Percentiles rank a stretch among this genome's conserved stretches.
Conservation (phyloP, 2,329 filamentous ascomycete species). For the Diaporthe australafricana region DNA sequence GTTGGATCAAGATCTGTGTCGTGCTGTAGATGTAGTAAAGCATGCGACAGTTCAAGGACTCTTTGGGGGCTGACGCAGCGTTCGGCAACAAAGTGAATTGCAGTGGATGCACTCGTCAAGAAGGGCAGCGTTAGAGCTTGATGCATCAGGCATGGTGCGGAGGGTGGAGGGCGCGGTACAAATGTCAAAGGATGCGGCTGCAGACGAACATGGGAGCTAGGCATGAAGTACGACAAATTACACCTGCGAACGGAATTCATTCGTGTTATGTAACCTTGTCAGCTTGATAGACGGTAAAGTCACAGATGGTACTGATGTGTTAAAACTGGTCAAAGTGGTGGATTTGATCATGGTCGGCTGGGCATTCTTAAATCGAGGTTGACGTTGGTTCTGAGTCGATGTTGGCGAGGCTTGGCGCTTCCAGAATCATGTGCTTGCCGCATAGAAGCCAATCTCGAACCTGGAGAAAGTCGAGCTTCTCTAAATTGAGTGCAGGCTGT, state of each 20-base stretch:
- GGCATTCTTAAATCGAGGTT: not conserved
- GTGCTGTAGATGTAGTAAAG: no score
- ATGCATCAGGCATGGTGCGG: no score
- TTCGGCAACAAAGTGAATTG: no score
- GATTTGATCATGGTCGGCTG: not conserved
- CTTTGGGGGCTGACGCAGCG: no score
- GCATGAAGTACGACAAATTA: not conserved
- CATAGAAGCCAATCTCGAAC: not conserved
- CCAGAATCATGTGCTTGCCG: not conserved
- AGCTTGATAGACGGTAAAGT: not conserved
- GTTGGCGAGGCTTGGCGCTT: not conserved
- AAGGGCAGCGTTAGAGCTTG: no score
- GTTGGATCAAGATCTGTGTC: no score
- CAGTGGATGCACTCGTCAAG: no score
- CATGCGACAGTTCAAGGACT: no score
- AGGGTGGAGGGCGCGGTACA: no score
- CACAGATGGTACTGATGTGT: no score
- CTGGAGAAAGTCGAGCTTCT: not conserved
- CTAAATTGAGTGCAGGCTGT: constrained; percentile 29
- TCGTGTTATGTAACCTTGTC: no score
- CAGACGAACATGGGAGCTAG: not conserved
- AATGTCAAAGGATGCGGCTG: not conserved
- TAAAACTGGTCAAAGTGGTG: no score
- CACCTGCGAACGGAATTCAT: not conserved
- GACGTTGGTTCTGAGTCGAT: not conserved